These are phyloP conservation scores for Phaeotremella skinneri DNA, from an alignment of 768 basidiomycete species.

Conservation along the genomic window DNA sequence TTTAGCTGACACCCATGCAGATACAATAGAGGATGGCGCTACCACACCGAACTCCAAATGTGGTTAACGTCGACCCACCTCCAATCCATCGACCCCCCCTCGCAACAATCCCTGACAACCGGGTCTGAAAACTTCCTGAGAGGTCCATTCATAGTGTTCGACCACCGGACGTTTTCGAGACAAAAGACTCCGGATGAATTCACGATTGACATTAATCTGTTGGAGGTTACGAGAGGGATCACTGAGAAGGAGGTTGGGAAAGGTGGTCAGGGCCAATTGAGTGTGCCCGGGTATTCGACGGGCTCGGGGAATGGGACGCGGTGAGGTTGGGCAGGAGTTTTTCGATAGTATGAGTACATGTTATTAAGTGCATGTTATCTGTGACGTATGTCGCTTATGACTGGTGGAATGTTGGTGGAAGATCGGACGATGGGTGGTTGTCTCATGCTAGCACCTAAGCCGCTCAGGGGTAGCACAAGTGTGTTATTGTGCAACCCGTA, in stretches of 20 bases:
- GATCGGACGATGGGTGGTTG: too few species aligned
- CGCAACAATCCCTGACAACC: constrained; percentile 45
- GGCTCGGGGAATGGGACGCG: constrained; percentile 9
- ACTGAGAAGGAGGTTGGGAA: constrained; percentile 22
- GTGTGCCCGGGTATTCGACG: background rate
- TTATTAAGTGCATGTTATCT: too few species aligned
- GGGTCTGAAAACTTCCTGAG: constrained; percentile 64
- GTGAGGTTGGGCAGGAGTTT: too few species aligned
- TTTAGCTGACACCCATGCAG: constrained; percentile 53
- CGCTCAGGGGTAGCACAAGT: too few species aligned
- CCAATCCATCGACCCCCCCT: constrained; percentile 55
- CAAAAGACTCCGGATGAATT: constrained; percentile 45
- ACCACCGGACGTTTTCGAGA: constrained; percentile 38
- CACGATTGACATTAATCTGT: constrained; percentile 27
- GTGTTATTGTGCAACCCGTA: too few species aligned
- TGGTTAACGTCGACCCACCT: constrained; percentile 76
- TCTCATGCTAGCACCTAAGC: too few species aligned
- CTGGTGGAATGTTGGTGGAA: too few species aligned
- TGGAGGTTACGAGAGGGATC: constrained; percentile 34
- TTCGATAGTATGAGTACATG: too few species aligned
- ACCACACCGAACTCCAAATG: constrained; percentile 85
- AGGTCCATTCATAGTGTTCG: constrained; percentile 82
- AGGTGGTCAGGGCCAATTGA: constrained; percentile 4
- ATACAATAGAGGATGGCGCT: constrained; percentile 92
- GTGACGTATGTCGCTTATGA: too few species aligned